These are phyloP conservation scores for Pittosporum tobira DNA, from an alignment of 129 eudicot species.

Conservation along the genomic window DNA sequence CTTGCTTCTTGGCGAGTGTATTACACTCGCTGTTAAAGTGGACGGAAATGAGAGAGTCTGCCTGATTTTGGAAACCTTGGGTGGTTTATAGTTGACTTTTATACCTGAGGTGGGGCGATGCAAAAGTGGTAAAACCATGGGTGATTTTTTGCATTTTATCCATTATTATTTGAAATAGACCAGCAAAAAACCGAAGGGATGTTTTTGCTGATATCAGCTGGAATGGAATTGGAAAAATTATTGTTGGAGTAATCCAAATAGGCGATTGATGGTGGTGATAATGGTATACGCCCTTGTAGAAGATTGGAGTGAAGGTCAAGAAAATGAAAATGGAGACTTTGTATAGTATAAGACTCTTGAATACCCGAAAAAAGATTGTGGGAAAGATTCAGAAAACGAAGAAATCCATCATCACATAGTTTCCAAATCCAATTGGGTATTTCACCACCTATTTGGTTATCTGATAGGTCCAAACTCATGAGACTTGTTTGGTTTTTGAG, in stretches of 20 bases:
- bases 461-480: conserved; percentile 25
- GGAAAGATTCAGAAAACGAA: conserved; percentile 25
- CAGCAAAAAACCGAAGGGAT: conserved; percentile 7
- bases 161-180: conserved; percentile 22
- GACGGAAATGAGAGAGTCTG: too few relatives aligned
- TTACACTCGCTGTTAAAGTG: too few relatives aligned
- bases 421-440: conserved; percentile 36
- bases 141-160: conserved; percentile 20
- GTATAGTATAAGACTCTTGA: conserved; percentile 10
- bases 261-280: conserved; percentile 12
- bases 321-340: background rate
- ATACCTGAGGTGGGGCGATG: too few relatives aligned
- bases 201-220: conserved; percentile 15
- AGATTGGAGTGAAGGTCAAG: conserved; percentile 28
- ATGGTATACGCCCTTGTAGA: conserved; percentile 23
- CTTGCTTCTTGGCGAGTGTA: too few relatives aligned
- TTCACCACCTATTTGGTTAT: conserved; percentile 24
- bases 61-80: too few relatives aligned
- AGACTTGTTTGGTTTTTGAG: conserved; percentile 16
- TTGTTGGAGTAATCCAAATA: conserved; percentile 30
- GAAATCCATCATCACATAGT: conserved; percentile 7
- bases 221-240: conserved; percentile 20
- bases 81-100: too few relatives aligned
- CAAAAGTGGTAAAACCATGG: too few relatives aligned
- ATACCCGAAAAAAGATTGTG: conserved; percentile 14